These are phyloP conservation scores for Hypoxylon lienhwacheense DNA, from an alignment of 495 filamentous ascomycete genomes.

Conservation along the genomic window DNA sequence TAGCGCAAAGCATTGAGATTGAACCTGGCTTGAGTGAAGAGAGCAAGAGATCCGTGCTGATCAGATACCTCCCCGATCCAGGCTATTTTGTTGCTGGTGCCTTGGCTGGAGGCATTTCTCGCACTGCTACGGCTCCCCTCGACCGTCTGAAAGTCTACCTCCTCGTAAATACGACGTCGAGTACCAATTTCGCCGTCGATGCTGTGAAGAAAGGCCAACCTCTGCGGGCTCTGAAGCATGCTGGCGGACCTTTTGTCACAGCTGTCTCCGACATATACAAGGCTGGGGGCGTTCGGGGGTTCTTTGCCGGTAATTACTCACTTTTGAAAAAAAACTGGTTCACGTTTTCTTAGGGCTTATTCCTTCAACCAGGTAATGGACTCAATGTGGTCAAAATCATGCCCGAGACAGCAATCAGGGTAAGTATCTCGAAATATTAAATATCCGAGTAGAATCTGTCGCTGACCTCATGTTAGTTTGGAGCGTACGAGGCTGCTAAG, in stretches of 20 bases:
- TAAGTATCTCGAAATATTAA: conserved; percentile 26
- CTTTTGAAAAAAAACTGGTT: not conserved
- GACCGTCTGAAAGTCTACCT: conserved; percentile 97
- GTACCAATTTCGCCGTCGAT: conserved; percentile 56
- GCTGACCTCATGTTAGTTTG: conserved; percentile 60
- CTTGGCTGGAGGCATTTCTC: conserved; percentile 85
- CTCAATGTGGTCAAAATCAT: conserved; percentile 97
- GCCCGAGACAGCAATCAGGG: conserved; percentile 92
- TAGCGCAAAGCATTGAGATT: conserved; percentile 33
- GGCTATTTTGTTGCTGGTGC: conserved; percentile 97
- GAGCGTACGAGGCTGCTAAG: conserved; percentile 94
- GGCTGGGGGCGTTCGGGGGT: conserved; percentile 83
- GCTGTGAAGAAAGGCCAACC: conserved; percentile 74
- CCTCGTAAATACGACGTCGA: conserved; percentile 80
- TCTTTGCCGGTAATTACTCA: conserved; percentile 81
- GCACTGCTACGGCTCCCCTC: conserved; percentile 91
- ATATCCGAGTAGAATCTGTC: not conserved
- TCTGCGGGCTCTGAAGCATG: conserved; percentile 64
- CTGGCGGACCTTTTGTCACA: conserved; percentile 66
- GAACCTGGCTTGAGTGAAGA: conserved; percentile 35
- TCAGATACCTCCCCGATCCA: conserved; percentile 63
- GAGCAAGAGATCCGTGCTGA: conserved; percentile 52
- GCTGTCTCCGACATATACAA: conserved; percentile 78
- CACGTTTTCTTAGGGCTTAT: conserved; percentile 8
- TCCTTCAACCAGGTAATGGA: conserved; percentile 73